phyloP scores from a whole-genome alignment of 805 yeast genomes.

The Saturnispora quitensis region DNA sequence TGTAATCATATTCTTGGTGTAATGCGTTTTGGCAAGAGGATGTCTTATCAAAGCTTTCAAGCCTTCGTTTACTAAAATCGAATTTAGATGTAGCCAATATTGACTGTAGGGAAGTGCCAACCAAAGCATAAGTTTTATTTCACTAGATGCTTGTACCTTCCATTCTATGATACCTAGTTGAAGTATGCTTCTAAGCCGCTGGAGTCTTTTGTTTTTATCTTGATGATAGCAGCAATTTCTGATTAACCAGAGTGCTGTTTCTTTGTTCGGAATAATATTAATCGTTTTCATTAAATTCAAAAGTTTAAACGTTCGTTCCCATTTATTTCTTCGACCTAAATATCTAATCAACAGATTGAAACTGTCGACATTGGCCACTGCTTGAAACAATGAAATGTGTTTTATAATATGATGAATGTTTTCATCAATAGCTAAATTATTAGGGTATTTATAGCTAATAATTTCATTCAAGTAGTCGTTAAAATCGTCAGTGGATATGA shows the following conservation, averaged over 20 bases:
- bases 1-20: not conserved
- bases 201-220: not conserved
- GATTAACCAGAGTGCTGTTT: constrained; percentile 2
- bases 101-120: constrained; percentile 1
- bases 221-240: not conserved
- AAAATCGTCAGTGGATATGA: not conserved
- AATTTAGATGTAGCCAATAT: constrained; percentile 2
- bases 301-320: not conserved
- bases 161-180: constrained; percentile 1
- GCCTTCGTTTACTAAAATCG: constrained; percentile 2
- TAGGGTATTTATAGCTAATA: not conserved
- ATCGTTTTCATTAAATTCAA: not conserved
- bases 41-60: not conserved
- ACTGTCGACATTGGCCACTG: not conserved
- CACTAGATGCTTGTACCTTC: constrained; percentile 1
- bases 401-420: not conserved
- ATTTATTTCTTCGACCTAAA: not conserved
- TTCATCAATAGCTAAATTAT: not conserved
- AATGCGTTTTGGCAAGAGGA: not conserved
- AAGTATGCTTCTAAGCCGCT: not conserved
- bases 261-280: not conserved
- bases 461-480: not conserved
- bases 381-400: not conserved
- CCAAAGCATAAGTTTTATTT: constrained; percentile 7
- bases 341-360: constrained; percentile 3